Conservation (phyloP, 768 basidiomycete genomes). For the Leccinum subgranulosum region DNA sequence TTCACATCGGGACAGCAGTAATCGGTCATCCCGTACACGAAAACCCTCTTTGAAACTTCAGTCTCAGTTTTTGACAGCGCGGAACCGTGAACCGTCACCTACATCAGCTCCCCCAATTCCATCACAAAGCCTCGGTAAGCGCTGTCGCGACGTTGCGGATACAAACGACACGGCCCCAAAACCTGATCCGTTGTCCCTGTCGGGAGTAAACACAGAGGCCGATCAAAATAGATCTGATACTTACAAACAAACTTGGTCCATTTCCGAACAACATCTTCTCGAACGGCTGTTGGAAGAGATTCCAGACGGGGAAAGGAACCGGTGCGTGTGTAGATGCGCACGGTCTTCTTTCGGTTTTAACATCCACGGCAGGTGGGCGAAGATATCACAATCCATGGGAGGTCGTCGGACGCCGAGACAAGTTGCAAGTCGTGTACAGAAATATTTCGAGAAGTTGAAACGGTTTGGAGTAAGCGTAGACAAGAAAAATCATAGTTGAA, state of each 20-base stretch:
- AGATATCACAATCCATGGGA: slow-evolving; percentile 80
- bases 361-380: slow-evolving; percentile 56
- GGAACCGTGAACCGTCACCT: slow-evolving; percentile 6
- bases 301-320: slow-evolving; percentile 71
- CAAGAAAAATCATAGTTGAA: slow-evolving; percentile 18
- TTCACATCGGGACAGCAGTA: slow-evolving; percentile 6
- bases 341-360: slow-evolving; percentile 6
- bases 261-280: slow-evolving; percentile 72
- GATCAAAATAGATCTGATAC: slow-evolving; percentile 47
- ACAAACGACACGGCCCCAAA: slow-evolving; percentile 15
- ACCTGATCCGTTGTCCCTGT: slow-evolving; percentile 10
- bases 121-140: slow-evolving; percentile 26
- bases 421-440: slow-evolving; percentile 87
- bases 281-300: slow-evolving; percentile 73
- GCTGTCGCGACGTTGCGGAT: slow-evolving; percentile 21
- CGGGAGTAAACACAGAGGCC: slow-evolving; percentile 19
- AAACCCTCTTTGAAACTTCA: slow-evolving; percentile 33
- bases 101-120: slow-evolving; percentile 11
- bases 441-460: slow-evolving; percentile 83
- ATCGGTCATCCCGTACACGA: slow-evolving; percentile 23
- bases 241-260: slow-evolving; percentile 81
- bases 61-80: slow-evolving; percentile 11
- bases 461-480: slow-evolving; percentile 59
- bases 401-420: slow-evolving; percentile 75
- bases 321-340: slow-evolving; percentile 40